Base-by-base conservation (phyloP, 768 basidiomycete genomes). In the Neoboletus magnificus region DNA sequence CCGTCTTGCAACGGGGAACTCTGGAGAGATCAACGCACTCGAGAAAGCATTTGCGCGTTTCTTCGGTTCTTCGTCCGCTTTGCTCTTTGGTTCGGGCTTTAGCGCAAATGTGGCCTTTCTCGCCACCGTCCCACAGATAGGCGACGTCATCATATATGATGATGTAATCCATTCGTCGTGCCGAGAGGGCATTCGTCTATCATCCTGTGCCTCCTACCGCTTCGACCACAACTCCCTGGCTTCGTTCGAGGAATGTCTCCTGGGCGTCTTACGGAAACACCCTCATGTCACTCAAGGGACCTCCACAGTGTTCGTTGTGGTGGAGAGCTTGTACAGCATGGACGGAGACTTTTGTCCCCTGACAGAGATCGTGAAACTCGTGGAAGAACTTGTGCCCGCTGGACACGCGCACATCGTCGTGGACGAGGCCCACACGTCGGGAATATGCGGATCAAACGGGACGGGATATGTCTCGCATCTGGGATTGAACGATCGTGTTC, bases 241-340 rank as follows among this genome's bases (percentile, higher is more conserved):
- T 4, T 69, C 69, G 0, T 65, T 83, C 40, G 9, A 57, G 20
- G 63, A 66, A 40, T 50, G 58, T 54, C 51, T 82, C 35, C 49
- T 62, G 16, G 16, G 15, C 13, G 43, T 61, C 10, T 61, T 76
- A 15, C 59, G 68, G 30, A 54, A 65, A 20, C 57, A 62, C n/a
- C 60, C 61, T 7, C 56, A 53, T 32, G 59, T 72, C 25, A 52
- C 36, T 23, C 55, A 37, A 1, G 74, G 73, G 0, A 62, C 65
- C 32, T 55, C 56, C 42, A 73, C 60, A 40, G 63, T 83, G 8
- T 84, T 82, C 60, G 59, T 85, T 20, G 73, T 78, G 0, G 69
- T 84, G 12, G 84, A 85, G 69, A 74, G 74, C 10, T 65, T 84
- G 16, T 84, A 85, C 64, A 81, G 80, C 57, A 84, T 85, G 82